Conservation (phyloP, 2,329 filamentous ascomycete genomes). For the Teratosphaeria zuluensis region DNA sequence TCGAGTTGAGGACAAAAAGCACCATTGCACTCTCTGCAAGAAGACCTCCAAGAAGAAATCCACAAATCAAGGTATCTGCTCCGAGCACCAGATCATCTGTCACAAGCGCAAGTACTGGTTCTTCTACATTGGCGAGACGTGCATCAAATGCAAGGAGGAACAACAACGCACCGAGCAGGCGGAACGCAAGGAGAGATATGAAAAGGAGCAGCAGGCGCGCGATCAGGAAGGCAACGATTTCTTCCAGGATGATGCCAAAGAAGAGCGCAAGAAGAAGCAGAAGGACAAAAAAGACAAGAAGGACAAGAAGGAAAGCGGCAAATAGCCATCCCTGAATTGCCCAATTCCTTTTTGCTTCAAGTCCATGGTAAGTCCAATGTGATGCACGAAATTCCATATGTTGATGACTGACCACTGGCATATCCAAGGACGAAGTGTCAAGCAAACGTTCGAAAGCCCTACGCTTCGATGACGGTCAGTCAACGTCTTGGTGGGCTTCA, state of each 20-base stretch:
- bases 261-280: neutral
- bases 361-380: no score
- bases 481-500: no score
- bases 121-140: neutral
- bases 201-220: neutral
- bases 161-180: neutral
- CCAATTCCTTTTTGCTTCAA: no score
- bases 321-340: no score
- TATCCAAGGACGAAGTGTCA: no score
- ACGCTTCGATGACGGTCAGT: no score
- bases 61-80: neutral
- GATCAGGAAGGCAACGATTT: neutral
- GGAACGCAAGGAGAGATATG: neutral
- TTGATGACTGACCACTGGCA: no score
- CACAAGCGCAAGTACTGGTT: neutral
- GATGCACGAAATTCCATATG: no score
- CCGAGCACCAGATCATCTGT: neutral
- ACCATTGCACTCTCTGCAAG: neutral
- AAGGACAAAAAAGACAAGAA: neutral
- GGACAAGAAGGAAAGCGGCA: no score
- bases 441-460: no score
- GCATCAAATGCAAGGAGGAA: neutral
- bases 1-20: no score
- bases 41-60: neutral
- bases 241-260: neutral